Conservation (phyloP, 208 protist species). For the Leptomonas pyrrhocoris region DNA sequence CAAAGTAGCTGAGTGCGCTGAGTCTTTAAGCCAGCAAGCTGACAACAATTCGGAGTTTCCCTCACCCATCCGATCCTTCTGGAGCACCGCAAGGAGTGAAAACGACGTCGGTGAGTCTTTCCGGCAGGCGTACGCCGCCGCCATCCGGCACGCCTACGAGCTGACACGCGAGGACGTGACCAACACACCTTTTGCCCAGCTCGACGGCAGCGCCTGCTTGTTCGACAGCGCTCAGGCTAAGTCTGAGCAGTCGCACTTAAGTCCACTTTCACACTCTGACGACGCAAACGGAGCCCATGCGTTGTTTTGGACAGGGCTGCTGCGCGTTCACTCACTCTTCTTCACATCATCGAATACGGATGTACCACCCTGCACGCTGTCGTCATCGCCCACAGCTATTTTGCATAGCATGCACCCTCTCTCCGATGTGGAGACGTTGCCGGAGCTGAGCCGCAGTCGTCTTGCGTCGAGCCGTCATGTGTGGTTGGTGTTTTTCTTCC, state of each 20-base stretch:
- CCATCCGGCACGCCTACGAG: conserved; percentile 28
- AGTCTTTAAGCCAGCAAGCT: neutral
- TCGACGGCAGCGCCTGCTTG: conserved; percentile 12
- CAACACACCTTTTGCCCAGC: conserved; percentile 39
- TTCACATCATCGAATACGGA: conserved; percentile 5
- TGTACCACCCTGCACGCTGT: neutral
- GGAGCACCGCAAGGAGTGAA: neutral
- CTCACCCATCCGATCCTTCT: conserved; percentile 18
- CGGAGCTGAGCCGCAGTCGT: conserved; percentile 22
- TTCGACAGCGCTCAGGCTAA: conserved; percentile 2
- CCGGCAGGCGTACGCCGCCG: conserved; percentile 25
- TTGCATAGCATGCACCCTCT: conserved; percentile 16
- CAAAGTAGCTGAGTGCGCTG: neutral
- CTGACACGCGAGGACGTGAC: conserved; percentile 22
- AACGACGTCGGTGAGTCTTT: conserved; percentile 3
- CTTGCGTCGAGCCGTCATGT: conserved; percentile 37
- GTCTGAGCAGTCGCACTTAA: neutral
- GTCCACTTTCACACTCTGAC: neutral
- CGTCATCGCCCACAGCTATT: conserved; percentile 5
- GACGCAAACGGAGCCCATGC: neutral
- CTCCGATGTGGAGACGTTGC: conserved; percentile 3
- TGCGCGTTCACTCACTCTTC: conserved; percentile 16
- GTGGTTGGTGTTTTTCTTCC: conserved; percentile 49
- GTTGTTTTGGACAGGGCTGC: neutral
- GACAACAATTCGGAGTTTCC: neutral